These are phyloP conservation scores for Gymnopilus junonius DNA, from an alignment of 768 basidiomycete species.

Conservation along the genomic window DNA sequence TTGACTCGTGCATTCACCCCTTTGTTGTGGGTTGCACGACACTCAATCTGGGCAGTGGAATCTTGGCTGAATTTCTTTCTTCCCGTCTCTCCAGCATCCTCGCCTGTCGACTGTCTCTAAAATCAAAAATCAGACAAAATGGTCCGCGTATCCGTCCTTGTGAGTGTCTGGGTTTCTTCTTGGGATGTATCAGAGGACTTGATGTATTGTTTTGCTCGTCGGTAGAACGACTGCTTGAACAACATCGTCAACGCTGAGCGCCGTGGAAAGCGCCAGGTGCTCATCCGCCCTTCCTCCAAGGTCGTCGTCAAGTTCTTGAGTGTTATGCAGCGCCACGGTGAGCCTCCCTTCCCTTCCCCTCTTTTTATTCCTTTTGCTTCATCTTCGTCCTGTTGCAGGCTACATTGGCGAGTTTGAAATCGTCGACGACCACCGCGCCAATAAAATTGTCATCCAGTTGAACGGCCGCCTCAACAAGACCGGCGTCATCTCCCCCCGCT, in stretches of 20 bases:
- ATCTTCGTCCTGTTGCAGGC: slow-evolving; percentile 47
- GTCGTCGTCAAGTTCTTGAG: slow-evolving; percentile 97
- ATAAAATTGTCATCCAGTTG: slow-evolving; percentile 97
- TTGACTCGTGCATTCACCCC: slow-evolving; percentile 87
- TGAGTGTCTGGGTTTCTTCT: slow-evolving; percentile 51
- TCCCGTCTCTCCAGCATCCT: slow-evolving; percentile 22
- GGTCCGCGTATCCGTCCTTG: slow-evolving; percentile 90
- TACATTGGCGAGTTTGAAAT: slow-evolving; percentile 99
- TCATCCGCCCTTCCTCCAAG: slow-evolving; percentile 96
- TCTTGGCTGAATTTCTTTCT: slow-evolving; percentile 35
- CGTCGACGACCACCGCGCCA: slow-evolving; percentile 97
- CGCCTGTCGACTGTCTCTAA: slow-evolving; percentile 3
- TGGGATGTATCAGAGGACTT: slow-evolving; percentile 30
- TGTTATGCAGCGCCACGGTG: slow-evolving; percentile 99
- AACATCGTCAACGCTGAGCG: slow-evolving; percentile 99
- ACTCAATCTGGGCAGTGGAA: slow-evolving; percentile 74
- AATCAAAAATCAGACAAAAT: slow-evolving; percentile 48
- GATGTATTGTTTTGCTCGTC: background rate
- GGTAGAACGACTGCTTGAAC: slow-evolving; percentile 69
- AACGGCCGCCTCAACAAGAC: slow-evolving; percentile 99
- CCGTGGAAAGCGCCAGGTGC: slow-evolving; percentile 98
- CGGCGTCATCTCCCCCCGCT: slow-evolving; percentile 98
- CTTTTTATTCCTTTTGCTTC: slow-evolving; percentile 12
- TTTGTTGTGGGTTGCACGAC: slow-evolving; percentile 69
- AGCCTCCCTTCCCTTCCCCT: slow-evolving; percentile 33